Evolutionary conservation across 345 rosid species (phyloP).

Genomic region (Sisymbrium altissimum): DNA sequence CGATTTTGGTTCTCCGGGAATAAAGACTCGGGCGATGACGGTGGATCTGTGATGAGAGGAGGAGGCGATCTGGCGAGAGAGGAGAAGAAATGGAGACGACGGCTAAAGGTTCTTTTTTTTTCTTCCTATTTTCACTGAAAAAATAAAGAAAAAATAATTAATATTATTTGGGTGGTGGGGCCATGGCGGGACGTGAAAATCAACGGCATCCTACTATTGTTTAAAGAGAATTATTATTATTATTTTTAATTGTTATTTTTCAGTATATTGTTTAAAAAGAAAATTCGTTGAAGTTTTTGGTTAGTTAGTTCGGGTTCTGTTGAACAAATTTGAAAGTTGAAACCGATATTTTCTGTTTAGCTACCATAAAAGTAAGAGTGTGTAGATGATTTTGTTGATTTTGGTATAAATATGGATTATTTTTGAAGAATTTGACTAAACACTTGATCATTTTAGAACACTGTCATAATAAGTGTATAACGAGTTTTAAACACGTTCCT

Average conservation of each 20-base stretch:
- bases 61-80: slow-evolving; percentile 22
- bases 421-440: no score
- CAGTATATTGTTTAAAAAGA: not conserved
- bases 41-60: slow-evolving; percentile 16
- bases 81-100: slow-evolving; percentile 3
- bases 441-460: no score
- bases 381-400: no score
- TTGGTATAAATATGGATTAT: no score
- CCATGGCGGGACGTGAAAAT: slow-evolving; percentile 14
- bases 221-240: not conserved
- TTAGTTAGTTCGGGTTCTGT: not conserved
- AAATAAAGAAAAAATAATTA: not conserved
- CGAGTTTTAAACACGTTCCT: not conserved
- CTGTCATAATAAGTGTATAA: not conserved
- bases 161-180: slow-evolving; percentile 11
- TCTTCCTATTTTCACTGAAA: not conserved
- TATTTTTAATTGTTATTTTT: not conserved
- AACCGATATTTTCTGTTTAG: no score
- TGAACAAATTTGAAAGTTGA: not conserved
- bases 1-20: not conserved
- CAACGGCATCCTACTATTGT: slow-evolving; percentile 5
- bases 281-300: not conserved
- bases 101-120: not conserved
- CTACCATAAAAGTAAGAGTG: no score
- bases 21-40: not conserved